phyloP scores from a whole-genome alignment of 2,329 filamentous ascomycete species.

The Metarhizium robertsii region DNA sequence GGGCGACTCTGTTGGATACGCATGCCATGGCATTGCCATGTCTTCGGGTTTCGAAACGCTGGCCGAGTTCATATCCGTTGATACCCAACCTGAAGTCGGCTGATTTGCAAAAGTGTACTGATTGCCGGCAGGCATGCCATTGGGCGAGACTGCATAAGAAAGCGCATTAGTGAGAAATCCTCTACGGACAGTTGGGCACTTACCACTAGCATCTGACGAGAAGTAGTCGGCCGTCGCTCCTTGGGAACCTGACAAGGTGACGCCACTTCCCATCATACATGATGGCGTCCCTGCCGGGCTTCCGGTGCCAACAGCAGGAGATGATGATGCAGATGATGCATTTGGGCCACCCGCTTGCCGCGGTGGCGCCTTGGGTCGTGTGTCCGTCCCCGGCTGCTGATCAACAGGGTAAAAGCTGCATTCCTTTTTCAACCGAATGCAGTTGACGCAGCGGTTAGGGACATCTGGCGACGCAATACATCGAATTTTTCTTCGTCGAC shows the following conservation, averaged over 20 bases:
- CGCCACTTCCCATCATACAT: neutral
- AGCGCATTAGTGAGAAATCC: neutral
- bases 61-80: conserved; percentile 29
- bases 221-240: conserved; percentile 26
- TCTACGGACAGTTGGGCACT: conserved; percentile 15
- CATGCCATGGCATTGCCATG: conserved; percentile 36
- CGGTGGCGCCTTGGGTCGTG: conserved; percentile 31
- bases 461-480: conserved; percentile 73
- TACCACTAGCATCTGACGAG: conserved; percentile 33
- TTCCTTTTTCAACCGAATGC: conserved; percentile 87
- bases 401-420: conserved; percentile 90
- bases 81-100: conserved; percentile 33
- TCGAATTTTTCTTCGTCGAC: conserved; percentile 85
- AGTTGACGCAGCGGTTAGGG: conserved; percentile 78
- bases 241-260: conserved; percentile 19
- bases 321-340: conserved; percentile 36
- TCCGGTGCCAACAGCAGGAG: conserved; percentile 34
- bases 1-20: conserved; percentile 40
- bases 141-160: conserved; percentile 21
- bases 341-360: conserved; percentile 30
- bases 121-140: conserved; percentile 19
- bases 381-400: conserved; percentile 49
- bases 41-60: conserved; percentile 33
- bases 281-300: conserved; percentile 30
- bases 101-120: conserved; percentile 31